Percentiles rank a stretch among this genome's conserved stretches.
Evolutionary conservation across 768 basidiomycete species (phyloP).

Genomic region (Phlegmacium glaucopus): DNA sequence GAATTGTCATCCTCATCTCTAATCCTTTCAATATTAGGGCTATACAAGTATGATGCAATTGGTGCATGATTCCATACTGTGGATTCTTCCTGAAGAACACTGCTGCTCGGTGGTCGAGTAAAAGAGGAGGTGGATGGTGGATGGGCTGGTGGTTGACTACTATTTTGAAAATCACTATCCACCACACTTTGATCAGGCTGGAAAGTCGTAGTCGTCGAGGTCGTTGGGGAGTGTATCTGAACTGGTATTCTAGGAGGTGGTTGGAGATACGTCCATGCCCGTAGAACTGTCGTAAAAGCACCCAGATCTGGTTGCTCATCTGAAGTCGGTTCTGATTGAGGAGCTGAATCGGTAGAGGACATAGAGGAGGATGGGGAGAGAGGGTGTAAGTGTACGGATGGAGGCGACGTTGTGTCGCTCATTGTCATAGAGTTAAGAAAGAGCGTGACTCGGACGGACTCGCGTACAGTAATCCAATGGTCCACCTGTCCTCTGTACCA

Average conservation of each 20-base stretch:
- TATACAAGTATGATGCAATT: constrained; percentile 53
- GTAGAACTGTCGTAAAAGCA: constrained; percentile 65
- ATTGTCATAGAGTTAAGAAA: too few relatives aligned
- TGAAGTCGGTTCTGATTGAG: constrained; percentile 47
- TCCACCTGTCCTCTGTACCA: too few relatives aligned
- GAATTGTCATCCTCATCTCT: constrained; percentile 17
- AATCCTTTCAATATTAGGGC: constrained; percentile 19
- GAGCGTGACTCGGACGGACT: too few relatives aligned
- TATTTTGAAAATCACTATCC: constrained; percentile 12
- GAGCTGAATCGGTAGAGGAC: constrained; percentile 20
- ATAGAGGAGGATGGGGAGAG: constrained; percentile 23
- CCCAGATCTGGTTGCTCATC: constrained; percentile 73
- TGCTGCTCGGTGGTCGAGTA: constrained; percentile 25
- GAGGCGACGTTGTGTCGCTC: constrained; percentile 23
- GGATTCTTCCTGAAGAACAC: constrained; percentile 35
- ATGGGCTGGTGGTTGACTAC: constrained; percentile 9
- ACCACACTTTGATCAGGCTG: constrained; percentile 19
- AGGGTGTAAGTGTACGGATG: constrained; percentile 20
- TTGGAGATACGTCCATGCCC: constrained; percentile 59
- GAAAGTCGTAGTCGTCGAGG: constrained; percentile 23
- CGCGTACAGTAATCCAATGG: too few relatives aligned
- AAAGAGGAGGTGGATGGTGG: constrained; percentile 18
- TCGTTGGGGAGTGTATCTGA: constrained; percentile 19
- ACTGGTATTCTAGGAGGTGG: constrained; percentile 38
- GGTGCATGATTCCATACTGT: constrained; percentile 64